phyloP scores from a whole-genome alignment of 2,329 filamentous ascomycete genomes.

The Neoscytalidium dimidiatum region DNA sequence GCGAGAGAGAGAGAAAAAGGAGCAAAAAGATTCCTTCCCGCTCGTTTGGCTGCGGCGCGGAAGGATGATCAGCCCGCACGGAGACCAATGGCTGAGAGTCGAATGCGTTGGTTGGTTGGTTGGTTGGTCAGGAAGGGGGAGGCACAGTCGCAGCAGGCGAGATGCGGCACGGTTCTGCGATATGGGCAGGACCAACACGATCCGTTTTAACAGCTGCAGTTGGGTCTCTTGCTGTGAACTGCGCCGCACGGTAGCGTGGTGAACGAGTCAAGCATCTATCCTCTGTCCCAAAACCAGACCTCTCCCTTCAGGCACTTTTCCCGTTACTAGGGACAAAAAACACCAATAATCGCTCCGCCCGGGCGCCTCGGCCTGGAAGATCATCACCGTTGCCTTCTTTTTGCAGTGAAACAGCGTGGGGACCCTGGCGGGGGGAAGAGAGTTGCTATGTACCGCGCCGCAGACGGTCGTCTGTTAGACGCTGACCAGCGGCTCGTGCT shows the following conservation, averaged over 20 bases:
- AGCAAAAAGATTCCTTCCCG: background rate
- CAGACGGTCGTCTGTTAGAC: no score
- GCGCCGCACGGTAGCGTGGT: background rate
- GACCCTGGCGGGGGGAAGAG: background rate
- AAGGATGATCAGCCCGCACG: background rate
- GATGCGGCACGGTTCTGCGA: no score
- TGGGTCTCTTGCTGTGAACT: background rate
- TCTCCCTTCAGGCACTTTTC: no score
- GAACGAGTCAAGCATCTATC: background rate
- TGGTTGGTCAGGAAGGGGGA: background rate
- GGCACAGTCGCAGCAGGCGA: no score
- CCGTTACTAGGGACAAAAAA: no score
- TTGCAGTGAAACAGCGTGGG: no score
- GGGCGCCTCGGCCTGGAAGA: background rate
- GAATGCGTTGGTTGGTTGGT: background rate
- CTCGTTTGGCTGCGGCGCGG: no score
- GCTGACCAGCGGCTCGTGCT: background rate
- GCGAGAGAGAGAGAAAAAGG: background rate
- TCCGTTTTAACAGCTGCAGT: background rate
- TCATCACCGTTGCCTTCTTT: no score
- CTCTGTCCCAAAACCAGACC: no score
- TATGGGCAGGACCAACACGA: no score
- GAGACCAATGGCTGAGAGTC: no score
- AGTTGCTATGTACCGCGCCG: background rate
- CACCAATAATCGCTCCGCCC: no score